Base-by-base conservation (phyloP, 2,329 filamentous ascomycete genomes). In the Biscogniauxia mediterranea region DNA sequence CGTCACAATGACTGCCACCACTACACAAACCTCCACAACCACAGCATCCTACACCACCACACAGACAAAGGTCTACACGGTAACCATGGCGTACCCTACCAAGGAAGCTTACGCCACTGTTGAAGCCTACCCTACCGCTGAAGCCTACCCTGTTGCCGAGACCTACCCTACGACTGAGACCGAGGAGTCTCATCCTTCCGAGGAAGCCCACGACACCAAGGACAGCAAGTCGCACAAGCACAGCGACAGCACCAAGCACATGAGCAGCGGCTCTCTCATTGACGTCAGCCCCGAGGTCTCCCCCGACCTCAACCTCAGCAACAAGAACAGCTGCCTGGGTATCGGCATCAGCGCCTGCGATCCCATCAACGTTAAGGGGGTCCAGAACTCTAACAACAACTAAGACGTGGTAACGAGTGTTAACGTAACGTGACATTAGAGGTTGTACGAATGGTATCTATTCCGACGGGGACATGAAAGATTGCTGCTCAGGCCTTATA, bases 321-420 rank as follows among this genome's bases (percentile, higher is more conserved):
- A 64, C 60, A 60, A 61, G 32, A 69, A 70, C 61, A 63, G 59
- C 60, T 70, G 67, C 52, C 23, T 46, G 23, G 68, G 68, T 19
- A 51, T 70, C 21, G 68, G 68, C 21, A 65, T 69, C 46, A 67
- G 64, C 1, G 68, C 64, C 1, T 70, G 67, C 50, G 68, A 70
- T 49, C 68, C 67, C 25, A 69, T 69, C 58, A 70, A 67, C 7
- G 68, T 70, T 6, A 42, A 52, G 25, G 60, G 62, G 7, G 58
- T 53, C n/a, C 60, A 64, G 54, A 58, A 61, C 32, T 62, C 62
- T 7, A 59, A 64, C 59, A 61, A 61, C 28, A 46, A n/a, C 38
- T 46, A 46, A 46, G 38, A 46, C 3, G 15, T 15, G 38, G 15
- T 5, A 46, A n/a, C 17, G 15, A 46, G 38, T 46, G 17, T n/a